Base-by-base conservation (phyloP, 768 basidiomycete genomes). In the Naganishia randhawae region DNA sequence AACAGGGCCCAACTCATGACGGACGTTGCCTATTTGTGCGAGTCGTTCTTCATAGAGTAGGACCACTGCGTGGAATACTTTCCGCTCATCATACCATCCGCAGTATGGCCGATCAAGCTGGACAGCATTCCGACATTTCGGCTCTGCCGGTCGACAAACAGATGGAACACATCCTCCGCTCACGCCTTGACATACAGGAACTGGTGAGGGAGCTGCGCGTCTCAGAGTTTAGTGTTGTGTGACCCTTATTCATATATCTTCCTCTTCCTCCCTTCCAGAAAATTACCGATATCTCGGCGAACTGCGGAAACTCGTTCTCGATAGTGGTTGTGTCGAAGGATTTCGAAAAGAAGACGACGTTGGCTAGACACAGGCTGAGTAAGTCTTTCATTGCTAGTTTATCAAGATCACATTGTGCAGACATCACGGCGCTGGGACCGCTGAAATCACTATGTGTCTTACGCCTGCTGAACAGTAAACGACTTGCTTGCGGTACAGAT, bases 321-420 rank as follows among this genome's bases (percentile, higher is more conserved):
- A 68, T 79, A 16, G 74, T 72, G 7, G 71, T 79, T 22, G 78
- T 79, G 8, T 77, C 76, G n/a, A 71, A 71, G 14, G 74, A 73
- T 52, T 79, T 79, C 63, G 73, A 72, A 17, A 75, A 73, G 62
- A 79, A 77, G 70, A 74, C 74, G 65, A 77, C 75, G 13, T 50
- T 79, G 42, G 74, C 74, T 16, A 70, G 78, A 65, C 78, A 79
- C 70, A 79, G 77, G 67, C 65, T 79, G 17, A 73, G 78, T 77
- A 39, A 54, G 78, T 73, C 17, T 14, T n/a, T n/a, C n/a, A n/a
- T n/a, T n/a, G n/a, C n/a, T n/a, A n/a, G n/a, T n/a, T n/a, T n/a
- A n/a, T n/a, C n/a, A n/a, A n/a, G n/a, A n/a, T n/a, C 13, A 7
- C 2, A 1, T 22, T 39, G 31, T 16, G 14, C 41, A 32, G 48